phyloP scores from a whole-genome alignment of 805 yeast species.

The Myxozyma vanderwaltii region DNA sequence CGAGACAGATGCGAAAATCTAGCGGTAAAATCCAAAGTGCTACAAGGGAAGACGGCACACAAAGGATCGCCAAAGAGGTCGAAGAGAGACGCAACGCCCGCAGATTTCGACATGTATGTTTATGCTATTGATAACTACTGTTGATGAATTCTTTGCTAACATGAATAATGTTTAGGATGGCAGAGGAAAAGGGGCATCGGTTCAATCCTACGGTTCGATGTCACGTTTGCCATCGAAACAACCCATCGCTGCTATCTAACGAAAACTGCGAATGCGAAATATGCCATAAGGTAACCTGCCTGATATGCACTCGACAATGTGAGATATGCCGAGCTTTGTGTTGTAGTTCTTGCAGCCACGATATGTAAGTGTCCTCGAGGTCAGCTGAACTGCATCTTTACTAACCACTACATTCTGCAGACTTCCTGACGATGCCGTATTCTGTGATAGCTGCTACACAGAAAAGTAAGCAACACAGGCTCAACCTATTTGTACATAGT shows the following conservation, averaged over 20 bases:
- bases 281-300: constrained; percentile 24
- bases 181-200: constrained; percentile 1
- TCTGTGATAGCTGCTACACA: constrained; percentile 18
- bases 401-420: constrained; percentile 2
- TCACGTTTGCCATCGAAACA: constrained; percentile 32
- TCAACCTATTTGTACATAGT: background rate
- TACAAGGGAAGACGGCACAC: background rate
- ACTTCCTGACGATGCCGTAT: constrained; percentile 25
- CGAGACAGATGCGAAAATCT: background rate
- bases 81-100: background rate
- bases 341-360: constrained; percentile 30
- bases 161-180: background rate
- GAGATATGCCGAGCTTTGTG: constrained; percentile 28
- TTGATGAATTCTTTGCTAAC: background rate
- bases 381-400: too few relatives aligned
- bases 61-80: constrained; percentile 1
- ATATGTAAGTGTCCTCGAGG: constrained; percentile 17
- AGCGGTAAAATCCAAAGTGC: constrained; percentile 3
- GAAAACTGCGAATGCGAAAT: constrained; percentile 30
- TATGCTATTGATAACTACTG: background rate
- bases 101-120: background rate
- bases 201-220: constrained; percentile 18
- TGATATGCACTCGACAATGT: constrained; percentile 32
- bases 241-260: constrained; percentile 26
- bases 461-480: constrained; percentile 6